phyloP scores from a whole-genome alignment of 768 basidiomycete species.

The Lactifluus pinguis region DNA sequence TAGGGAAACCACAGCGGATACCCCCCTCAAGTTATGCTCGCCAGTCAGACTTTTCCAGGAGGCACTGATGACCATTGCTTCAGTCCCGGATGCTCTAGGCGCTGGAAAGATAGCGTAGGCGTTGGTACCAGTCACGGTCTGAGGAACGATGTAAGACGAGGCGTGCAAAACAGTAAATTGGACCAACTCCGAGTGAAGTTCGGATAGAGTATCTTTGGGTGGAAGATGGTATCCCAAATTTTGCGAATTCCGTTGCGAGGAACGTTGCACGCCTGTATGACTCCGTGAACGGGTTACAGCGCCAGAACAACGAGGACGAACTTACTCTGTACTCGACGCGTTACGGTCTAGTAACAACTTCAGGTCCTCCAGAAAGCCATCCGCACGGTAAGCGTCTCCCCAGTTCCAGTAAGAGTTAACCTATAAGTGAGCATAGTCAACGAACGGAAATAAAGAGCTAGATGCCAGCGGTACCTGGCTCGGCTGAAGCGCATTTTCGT shows the following conservation, averaged over 20 bases:
- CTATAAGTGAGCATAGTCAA: conserved; percentile 31
- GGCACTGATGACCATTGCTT: conserved; percentile 87
- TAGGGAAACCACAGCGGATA: conserved; percentile 78
- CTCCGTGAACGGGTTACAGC: conserved; percentile 4
- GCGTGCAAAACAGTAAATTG: not conserved
- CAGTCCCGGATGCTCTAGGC: conserved; percentile 86
- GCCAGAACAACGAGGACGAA: not conserved
- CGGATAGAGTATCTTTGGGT: conserved; percentile 60
- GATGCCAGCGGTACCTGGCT: conserved; percentile 51
- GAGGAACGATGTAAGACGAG: conserved; percentile 6
- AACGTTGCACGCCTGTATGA: conserved; percentile 52
- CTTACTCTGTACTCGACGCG: conserved; percentile 66
- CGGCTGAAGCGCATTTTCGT: conserved; percentile 94
- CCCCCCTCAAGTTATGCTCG: conserved; percentile 74
- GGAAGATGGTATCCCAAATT: conserved; percentile 61
- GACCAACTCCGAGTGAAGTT: conserved; percentile 42
- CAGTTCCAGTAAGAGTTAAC: conserved; percentile 90
- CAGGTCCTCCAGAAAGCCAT: conserved; percentile 64
- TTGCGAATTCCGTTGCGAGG: conserved; percentile 56
- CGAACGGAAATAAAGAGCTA: not conserved
- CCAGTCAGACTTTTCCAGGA: conserved; percentile 73
- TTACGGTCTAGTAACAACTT: conserved; percentile 55
- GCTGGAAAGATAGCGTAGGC: conserved; percentile 75
- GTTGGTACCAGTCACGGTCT: conserved; percentile 63
- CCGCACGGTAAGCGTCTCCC: conserved; percentile 83